Conservation (phyloP, 768 basidiomycete species). For the Boletus rubropictus region DNA sequence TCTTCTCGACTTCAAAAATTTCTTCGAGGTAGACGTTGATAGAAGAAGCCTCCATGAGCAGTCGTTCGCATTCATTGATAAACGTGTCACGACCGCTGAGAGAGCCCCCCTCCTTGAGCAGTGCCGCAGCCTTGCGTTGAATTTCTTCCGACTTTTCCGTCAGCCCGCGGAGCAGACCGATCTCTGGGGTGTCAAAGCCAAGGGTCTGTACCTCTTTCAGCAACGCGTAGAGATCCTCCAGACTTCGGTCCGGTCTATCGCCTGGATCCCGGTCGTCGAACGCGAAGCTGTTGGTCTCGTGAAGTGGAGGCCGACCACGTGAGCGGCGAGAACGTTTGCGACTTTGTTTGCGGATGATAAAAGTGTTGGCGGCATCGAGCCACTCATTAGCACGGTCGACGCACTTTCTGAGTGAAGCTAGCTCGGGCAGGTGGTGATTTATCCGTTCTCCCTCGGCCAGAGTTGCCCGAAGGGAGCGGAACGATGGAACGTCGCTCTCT, state of each 20-base stretch:
- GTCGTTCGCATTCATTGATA: slow-evolving; percentile 63
- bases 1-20: slow-evolving; percentile 68
- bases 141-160: slow-evolving; percentile 62
- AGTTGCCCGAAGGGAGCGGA: slow-evolving; percentile 76
- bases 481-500: slow-evolving; percentile 64
- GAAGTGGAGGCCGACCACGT: slow-evolving; percentile 46
- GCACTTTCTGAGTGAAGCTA: slow-evolving; percentile 67
- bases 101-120: slow-evolving; percentile 42
- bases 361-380: slow-evolving; percentile 79
- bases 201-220: slow-evolving; percentile 68
- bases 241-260: slow-evolving; percentile 64
- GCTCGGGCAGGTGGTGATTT: slow-evolving; percentile 65
- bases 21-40: slow-evolving; percentile 84
- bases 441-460: slow-evolving; percentile 87
- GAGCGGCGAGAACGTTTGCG: slow-evolving; percentile 69
- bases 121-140: slow-evolving; percentile 45
- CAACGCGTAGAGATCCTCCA: slow-evolving; percentile 66
- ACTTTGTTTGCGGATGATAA: slow-evolving; percentile 73
- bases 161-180: slow-evolving; percentile 47
- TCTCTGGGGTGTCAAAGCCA: slow-evolving; percentile 82
- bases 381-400: slow-evolving; percentile 79
- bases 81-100: slow-evolving; percentile 50
- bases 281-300: slow-evolving; percentile 34
- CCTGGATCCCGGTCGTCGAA: slow-evolving; percentile 45
- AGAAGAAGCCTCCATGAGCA: slow-evolving; percentile 65